Base-by-base conservation (phyloP, 257 asterid species). In the Jacaranda copaia region DNA sequence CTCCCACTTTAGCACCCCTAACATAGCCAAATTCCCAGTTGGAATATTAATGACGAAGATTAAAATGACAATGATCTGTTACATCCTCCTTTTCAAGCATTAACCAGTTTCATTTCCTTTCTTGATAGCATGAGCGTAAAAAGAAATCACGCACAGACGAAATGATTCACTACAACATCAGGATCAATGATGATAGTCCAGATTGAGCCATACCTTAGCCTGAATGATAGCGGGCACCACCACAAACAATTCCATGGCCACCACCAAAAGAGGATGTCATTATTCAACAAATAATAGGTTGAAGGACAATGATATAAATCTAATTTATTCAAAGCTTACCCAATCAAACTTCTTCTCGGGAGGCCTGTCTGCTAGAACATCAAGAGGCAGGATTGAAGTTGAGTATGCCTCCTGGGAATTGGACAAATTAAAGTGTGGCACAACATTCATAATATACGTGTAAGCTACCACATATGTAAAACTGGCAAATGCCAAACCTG, bases 301-400 rank as follows among this genome's bases (percentile, higher is more conserved):
- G 43, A 66, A 76, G 52, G 73, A 66, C 18, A 59, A 70, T n/a
- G 25, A 73, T 59, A 48, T 56, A 25, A 25, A 45, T 15, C 72
- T 36, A 55, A 53, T 52, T 56, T 55, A 72, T 59, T 61, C 12
- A 52, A 83, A 77, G 53, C 88, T 83, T 86, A 89, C 95, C 91
- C 80, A 86, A 68, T 88, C 92, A 74, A 88, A 81, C 79, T 86
- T 88, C 80, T 83, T 82, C 86, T 81, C 92, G 1, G 89, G 88
- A 74, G 84, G 80, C 74, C 85, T 80, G 56, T 89, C 95, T 15
- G 87, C 91, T 14, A 89, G 87, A 70, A 89, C 46, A 60, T 88
- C 89, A 43, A 89, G 85, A 46, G 92, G 91, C 69, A 88, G 72
- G 81, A 86, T 80, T n/a, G 92, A 88, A 18, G 92, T 89, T 58